Conservation (phyloP, 2,329 filamentous ascomycete species). For the Colletotrichum sp. region DNA sequence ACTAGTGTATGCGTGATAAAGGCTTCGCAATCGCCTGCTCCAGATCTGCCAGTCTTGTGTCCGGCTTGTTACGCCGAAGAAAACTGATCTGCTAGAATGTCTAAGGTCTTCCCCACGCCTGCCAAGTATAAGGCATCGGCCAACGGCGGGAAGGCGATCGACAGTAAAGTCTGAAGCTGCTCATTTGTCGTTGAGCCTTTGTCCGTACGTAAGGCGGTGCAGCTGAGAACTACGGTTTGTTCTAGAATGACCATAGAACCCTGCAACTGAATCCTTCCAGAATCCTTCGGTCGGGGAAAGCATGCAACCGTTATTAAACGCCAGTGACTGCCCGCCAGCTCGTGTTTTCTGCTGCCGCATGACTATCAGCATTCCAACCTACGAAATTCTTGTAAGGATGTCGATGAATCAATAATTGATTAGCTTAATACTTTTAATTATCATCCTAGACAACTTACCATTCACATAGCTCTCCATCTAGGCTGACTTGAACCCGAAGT, state of each 20-base stretch:
- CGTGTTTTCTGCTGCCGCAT: not conserved
- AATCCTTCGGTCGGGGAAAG: not conserved
- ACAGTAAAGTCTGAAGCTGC: not conserved
- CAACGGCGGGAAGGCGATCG: not conserved
- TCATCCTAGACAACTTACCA: not conserved
- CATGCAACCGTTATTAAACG: not conserved
- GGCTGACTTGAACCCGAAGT: not conserved
- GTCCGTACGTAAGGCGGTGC: not conserved
- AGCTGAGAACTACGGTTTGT: not conserved
- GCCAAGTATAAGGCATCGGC: not conserved
- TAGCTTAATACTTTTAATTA: rapidly evolving
- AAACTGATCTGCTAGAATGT: not conserved
- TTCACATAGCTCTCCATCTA: not conserved
- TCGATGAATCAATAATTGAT: not conserved
- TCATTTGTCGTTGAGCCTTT: not conserved
- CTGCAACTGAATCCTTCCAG: not conserved
- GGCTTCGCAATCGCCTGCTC: not conserved
- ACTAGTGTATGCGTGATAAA: not conserved
- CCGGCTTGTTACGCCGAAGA: not conserved
- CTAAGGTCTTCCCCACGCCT: not conserved
- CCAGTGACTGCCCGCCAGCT: not conserved
- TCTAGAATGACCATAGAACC: not conserved
- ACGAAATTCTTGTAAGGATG: not conserved
- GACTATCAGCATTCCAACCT: not conserved
- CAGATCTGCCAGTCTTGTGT: not conserved